phyloP scores from a whole-genome alignment of 2,329 filamentous ascomycete species.

The Microsporum ferrugineum region DNA sequence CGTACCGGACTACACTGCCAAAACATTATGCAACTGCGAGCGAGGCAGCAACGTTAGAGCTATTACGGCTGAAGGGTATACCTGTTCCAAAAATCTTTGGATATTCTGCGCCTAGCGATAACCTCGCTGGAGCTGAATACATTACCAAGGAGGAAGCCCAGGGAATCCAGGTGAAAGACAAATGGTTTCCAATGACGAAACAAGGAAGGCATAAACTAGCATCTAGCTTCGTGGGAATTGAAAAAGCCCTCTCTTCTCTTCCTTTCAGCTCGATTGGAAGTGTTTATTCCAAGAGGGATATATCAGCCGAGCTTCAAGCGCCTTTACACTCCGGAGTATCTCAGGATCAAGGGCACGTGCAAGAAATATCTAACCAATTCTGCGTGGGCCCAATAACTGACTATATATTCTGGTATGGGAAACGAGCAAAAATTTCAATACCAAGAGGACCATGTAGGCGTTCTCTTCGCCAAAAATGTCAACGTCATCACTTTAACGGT shows the following conservation, averaged over 20 bases:
- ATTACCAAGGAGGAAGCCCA: conserved; percentile 30
- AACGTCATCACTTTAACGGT: not conserved
- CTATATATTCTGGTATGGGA: conserved; percentile 14
- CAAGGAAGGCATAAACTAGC: conserved; percentile 12
- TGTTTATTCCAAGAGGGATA: conserved; percentile 8
- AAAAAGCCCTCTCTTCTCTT: conserved; percentile 8
- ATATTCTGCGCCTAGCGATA: conserved; percentile 26
- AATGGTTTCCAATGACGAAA: conserved; percentile 20
- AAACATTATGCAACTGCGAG: conserved; percentile 20
- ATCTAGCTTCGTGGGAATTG: conserved; percentile 12
- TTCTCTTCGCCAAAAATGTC: not conserved
- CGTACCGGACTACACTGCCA: conserved; percentile 18
- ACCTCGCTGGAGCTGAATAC: conserved; percentile 31
- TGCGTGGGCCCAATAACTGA: conserved; percentile 13
- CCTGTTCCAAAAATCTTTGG: conserved; percentile 29
- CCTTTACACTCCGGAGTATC: conserved; percentile 9
- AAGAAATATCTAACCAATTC: conserved; percentile 12
- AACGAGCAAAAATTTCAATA: conserved; percentile 10
- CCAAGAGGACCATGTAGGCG: conserved; percentile 10
- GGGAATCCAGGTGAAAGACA: conserved; percentile 23
- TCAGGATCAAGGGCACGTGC: conserved; percentile 10
- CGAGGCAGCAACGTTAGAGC: conserved; percentile 29
- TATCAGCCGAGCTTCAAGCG: conserved; percentile 14
- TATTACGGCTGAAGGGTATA: conserved; percentile 22
- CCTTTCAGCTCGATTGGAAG: conserved; percentile 9